These are phyloP conservation scores for Trichocomaceae sp. DNA, from an alignment of 2,329 filamentous ascomycete genomes.

Conservation along the genomic window DNA sequence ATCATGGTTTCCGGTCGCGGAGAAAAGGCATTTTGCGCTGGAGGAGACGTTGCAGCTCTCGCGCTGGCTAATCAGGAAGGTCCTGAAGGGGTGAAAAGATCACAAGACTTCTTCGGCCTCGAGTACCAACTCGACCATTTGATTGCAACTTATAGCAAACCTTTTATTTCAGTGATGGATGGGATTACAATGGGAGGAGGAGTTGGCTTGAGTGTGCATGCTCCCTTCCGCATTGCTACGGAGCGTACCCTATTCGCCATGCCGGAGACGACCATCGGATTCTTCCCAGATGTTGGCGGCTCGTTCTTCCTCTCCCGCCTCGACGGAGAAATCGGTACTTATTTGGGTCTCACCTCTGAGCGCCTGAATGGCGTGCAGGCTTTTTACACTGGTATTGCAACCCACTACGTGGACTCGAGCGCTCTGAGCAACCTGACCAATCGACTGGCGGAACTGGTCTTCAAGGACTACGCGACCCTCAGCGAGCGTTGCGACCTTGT, in stretches of 20 bases:
- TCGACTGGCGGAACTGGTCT: conserved; percentile 81
- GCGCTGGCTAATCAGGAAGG: conserved; percentile 66
- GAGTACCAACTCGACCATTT: conserved; percentile 96
- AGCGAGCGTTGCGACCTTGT: conserved; percentile 63
- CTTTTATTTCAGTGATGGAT: conserved; percentile 93
- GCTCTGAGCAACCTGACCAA: conserved; percentile 73
- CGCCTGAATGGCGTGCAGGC: conserved; percentile 74
- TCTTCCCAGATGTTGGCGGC: conserved; percentile 96
- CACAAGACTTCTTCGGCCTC: conserved; percentile 78
- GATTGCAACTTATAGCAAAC: conserved; percentile 89
- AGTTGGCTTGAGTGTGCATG: conserved; percentile 88
- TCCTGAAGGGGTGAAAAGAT: conserved; percentile 63
- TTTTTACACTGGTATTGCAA: conserved; percentile 86
- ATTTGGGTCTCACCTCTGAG: conserved; percentile 86
- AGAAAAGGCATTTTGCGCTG: conserved; percentile 79
- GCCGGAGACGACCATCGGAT: conserved; percentile 97
- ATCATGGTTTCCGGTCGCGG: conserved; percentile 88
- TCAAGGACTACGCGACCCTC: conserved; percentile 66
- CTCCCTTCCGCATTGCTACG: conserved; percentile 92
- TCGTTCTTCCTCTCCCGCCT: conserved; percentile 93
- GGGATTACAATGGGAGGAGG: conserved; percentile 98
- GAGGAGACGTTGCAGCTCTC: conserved; percentile 79
- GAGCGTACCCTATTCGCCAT: conserved; percentile 95
- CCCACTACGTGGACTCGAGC: conserved; percentile 92
- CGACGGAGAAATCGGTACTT: conserved; percentile 80